A percentile compares a stretch with the other conserved stretches of the same genome.
phyloP scores from a whole-genome alignment of 768 basidiomycete genomes.

The Kwoniella sp. region DNA sequence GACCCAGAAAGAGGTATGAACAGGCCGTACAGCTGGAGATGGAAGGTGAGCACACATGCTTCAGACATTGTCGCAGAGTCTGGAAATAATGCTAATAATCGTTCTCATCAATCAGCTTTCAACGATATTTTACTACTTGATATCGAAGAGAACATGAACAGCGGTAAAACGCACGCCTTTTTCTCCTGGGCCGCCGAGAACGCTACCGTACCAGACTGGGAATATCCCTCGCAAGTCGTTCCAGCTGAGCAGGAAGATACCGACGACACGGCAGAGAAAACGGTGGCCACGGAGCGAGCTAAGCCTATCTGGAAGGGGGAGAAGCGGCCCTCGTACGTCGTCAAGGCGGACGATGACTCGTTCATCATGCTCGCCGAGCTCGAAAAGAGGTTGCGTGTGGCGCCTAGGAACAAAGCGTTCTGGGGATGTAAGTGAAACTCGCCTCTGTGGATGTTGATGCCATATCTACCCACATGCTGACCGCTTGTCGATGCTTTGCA shows the following conservation, averaged over 20 bases:
- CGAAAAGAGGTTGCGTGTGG: conserved; percentile 80
- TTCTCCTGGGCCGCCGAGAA: conserved; percentile 90
- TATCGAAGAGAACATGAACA: conserved; percentile 91
- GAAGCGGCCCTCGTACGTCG: conserved; percentile 83
- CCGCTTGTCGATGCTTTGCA: conserved; percentile 16
- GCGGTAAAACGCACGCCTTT: conserved; percentile 86
- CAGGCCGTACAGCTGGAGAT: conserved; percentile 80
- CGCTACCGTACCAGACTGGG: conserved; percentile 83
- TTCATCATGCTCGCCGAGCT: conserved; percentile 94
- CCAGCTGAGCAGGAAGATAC: background rate
- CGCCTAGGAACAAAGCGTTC: conserved; percentile 63
- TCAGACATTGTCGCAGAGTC: background rate
- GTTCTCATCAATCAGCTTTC: conserved; percentile 41
- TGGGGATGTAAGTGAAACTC: conserved; percentile 53
- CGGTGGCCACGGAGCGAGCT: conserved; percentile 2
- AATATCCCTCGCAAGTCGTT: conserved; percentile 29
- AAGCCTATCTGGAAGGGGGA: conserved; percentile 47
- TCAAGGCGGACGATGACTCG: conserved; percentile 93
- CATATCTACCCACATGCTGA: background rate
- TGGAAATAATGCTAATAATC: background rate
- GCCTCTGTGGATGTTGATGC: background rate
- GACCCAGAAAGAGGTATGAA: conserved; percentile 78
- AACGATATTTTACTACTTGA: conserved; percentile 65
- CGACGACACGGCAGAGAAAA: background rate
- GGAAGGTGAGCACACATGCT: conserved; percentile 69